Evolutionary conservation across 2,329 filamentous ascomycete species (phyloP).

Genomic region (Dactylonectria macrodidyma): DNA sequence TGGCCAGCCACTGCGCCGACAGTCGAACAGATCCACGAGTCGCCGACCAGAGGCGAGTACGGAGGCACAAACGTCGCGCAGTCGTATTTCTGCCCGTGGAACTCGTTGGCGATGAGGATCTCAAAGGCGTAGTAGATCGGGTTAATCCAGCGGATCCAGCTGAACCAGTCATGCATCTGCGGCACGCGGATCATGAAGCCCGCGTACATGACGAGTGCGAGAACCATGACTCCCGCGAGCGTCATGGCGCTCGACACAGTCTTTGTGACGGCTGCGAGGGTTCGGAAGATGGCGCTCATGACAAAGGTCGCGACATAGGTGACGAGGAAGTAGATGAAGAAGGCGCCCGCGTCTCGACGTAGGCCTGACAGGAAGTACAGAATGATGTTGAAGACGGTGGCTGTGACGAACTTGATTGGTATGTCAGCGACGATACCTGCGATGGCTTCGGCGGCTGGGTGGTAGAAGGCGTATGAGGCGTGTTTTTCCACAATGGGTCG

Average conservation of each 20-base stretch:
- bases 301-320: slow-evolving; percentile 76
- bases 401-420: slow-evolving; percentile 55
- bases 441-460: slow-evolving; percentile 48
- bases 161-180: slow-evolving; percentile 79
- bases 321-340: slow-evolving; percentile 83
- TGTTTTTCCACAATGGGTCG: slow-evolving; percentile 49
- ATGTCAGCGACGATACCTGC: slow-evolving; percentile 51
- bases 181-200: slow-evolving; percentile 47
- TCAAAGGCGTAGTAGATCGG: slow-evolving; percentile 80
- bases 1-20: slow-evolving; percentile 66
- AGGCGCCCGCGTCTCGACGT: slow-evolving; percentile 71
- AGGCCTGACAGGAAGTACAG: slow-evolving; percentile 68
- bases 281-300: slow-evolving; percentile 75
- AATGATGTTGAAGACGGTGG: slow-evolving; percentile 63
- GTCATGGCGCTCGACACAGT: slow-evolving; percentile 72
- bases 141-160: slow-evolving; percentile 80
- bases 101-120: slow-evolving; percentile 78
- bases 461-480: slow-evolving; percentile 53
- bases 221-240: slow-evolving; percentile 65
- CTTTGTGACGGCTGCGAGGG: slow-evolving; percentile 77
- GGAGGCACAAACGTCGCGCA: slow-evolving; percentile 64
- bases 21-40: slow-evolving; percentile 64
- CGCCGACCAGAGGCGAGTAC: slow-evolving; percentile 56
- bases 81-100: slow-evolving; percentile 65
- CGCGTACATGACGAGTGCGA: slow-evolving; percentile 61